These are phyloP conservation scores for Cokeromyces recurvatus DNA, from an alignment of 371 early-diverging fungal species.

Conservation along the genomic window DNA sequence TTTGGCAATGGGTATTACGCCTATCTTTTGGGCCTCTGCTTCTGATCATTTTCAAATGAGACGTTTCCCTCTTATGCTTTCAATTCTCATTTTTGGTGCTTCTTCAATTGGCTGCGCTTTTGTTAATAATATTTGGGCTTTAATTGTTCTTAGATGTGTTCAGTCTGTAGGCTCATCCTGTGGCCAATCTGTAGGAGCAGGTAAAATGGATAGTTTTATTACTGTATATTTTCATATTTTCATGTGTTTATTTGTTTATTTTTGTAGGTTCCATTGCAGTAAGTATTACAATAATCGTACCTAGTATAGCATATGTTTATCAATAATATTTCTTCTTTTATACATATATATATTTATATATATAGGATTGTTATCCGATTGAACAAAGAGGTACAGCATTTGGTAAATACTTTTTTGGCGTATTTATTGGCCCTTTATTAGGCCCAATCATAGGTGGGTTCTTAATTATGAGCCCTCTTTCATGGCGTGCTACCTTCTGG, in stretches of 20 bases:
- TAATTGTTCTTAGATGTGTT: slow-evolving; percentile 60
- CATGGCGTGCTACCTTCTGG: slow-evolving; percentile 20
- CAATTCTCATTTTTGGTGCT: slow-evolving; percentile 49
- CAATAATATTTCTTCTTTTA: neutral
- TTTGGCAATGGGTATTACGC: slow-evolving; percentile 48
- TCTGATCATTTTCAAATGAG: slow-evolving; percentile 57
- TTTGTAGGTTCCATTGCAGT: slow-evolving; percentile 1
- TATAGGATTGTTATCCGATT: slow-evolving; percentile 14
- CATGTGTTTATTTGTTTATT: neutral
- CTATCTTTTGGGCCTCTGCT: slow-evolving; percentile 59
- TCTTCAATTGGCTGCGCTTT: slow-evolving; percentile 65
- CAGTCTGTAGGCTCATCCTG: slow-evolving; percentile 67
- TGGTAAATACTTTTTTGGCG: slow-evolving; percentile 42
- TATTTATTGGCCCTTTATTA: slow-evolving; percentile 26
- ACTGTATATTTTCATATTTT: neutral
- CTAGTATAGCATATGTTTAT: neutral
- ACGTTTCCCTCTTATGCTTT: slow-evolving; percentile 29
- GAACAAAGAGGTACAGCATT: slow-evolving; percentile 22
- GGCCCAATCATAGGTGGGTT: slow-evolving; percentile 24
- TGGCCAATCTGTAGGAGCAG: slow-evolving; percentile 59
- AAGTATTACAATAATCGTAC: neutral
- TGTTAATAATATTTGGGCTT: slow-evolving; percentile 47
- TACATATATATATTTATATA: no score
- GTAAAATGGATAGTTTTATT: no score
- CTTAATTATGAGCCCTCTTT: slow-evolving; percentile 9